Evolutionary conservation across 2,329 filamentous ascomycete genomes (phyloP), one percentile per base, ranked within the genome.

Genomic region (Beauveria pseudobassiana): DNA sequence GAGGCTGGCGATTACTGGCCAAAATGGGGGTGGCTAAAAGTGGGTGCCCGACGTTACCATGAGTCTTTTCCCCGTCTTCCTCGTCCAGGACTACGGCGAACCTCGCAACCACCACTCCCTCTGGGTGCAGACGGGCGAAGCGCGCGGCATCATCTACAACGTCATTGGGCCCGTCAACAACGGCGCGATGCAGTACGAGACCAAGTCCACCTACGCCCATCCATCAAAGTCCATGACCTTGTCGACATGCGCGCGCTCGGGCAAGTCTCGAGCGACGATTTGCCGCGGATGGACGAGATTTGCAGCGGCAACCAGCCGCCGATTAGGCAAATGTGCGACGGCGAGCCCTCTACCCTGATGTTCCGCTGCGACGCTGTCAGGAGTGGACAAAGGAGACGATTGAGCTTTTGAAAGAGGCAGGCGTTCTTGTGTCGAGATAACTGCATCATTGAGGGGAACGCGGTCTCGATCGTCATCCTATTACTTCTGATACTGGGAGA

Each of bases 401-500:
- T 49, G 55, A 49, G 10, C 42, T 49, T 12, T n/a, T 56, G 20
- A 46, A n/a, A 28, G 8, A 26, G 8, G 38, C 38, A 14, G 22
- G 14, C n/a, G 34, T 54, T 42, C 12, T 54, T 22, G 28, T 51
- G 20, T 9, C 16, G 7, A 16, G n/a, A 16, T 50, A n/a, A n/a
- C 7, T 16, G 24, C 45, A 14, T 14, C 22, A 5, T 6, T 7
- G 45, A 26, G 6, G 42, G 18, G 42, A 63, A 59, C 42, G 58
- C 38, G 4, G 22, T 62, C 1, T 53, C 62, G 20, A 34, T 56
- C 14, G 43, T 64, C 49, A 63, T 63, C 30, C 42, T 54, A 9
- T 2, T 62, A 14, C 28, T 63, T 22, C 46, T 63, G n/a, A 59
- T 64, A n/a, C 58, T 64, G 14, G 61, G 42, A 38, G 55, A 54